Conservation (phyloP, 2,329 filamentous ascomycete genomes). For the Graphilbum ipis-grandicollis region DNA sequence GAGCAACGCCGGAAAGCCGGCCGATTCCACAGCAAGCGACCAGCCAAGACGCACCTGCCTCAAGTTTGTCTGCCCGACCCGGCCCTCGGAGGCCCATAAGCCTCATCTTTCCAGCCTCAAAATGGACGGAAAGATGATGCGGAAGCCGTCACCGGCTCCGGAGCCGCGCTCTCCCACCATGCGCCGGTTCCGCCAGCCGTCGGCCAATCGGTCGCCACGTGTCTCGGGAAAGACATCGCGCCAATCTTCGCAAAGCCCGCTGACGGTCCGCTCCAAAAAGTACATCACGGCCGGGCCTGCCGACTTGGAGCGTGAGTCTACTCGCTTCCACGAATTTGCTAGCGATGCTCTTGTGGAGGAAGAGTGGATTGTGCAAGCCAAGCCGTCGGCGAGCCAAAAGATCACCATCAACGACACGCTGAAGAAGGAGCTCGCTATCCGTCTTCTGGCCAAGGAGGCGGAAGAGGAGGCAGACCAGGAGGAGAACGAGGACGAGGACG, state of each 20-base stretch:
- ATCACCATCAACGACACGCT: constrained; percentile 83
- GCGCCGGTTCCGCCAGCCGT: constrained; percentile 11
- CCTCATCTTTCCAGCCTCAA: constrained; percentile 7
- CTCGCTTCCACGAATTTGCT: constrained; percentile 79
- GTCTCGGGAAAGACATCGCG: constrained; percentile 13
- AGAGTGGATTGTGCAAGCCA: constrained; percentile 69
- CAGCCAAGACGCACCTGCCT: neutral
- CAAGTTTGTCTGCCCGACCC: constrained; percentile 49
- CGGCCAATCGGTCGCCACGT: constrained; percentile 4
- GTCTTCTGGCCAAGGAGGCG: constrained; percentile 70
- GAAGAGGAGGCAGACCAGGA: constrained; percentile 74
- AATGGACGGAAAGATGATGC: constrained; percentile 6
- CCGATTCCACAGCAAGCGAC: constrained; percentile 5
- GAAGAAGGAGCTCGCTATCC: constrained; percentile 75
- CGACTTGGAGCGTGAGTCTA: constrained; percentile 36
- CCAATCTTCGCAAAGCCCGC: constrained; percentile 20
- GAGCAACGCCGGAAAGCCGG: constrained; percentile 9
- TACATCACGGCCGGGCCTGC: constrained; percentile 32
- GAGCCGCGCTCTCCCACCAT: constrained; percentile 15
- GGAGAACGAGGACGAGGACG: constrained; percentile 41
- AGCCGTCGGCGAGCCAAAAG: constrained; percentile 41
- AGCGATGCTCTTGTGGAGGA: constrained; percentile 68
- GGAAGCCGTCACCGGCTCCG: constrained; percentile 9
- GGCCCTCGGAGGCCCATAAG: constrained; percentile 24
- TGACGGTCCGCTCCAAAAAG: constrained; percentile 21